Evolutionary conservation across 176 grass and related monocot genomes (phyloP).

Genomic region (Pontederia crassipes): DNA sequence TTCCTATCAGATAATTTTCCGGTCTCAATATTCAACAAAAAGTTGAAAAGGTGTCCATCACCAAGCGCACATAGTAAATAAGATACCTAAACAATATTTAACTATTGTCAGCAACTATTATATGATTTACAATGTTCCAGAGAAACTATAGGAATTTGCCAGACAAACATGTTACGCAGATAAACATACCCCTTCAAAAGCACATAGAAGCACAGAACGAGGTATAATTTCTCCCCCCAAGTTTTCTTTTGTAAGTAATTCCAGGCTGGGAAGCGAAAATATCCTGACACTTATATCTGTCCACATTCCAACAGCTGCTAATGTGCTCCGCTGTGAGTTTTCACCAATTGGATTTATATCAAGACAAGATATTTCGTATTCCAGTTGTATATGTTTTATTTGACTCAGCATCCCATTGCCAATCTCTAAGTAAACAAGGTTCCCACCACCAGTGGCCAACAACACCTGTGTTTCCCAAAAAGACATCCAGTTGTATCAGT

Average conservation of each 20-base stretch:
- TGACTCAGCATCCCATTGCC: conserved; percentile 60
- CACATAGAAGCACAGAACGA: conserved; percentile 87
- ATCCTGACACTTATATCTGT: conserved; percentile 97
- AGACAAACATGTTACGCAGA: conserved; percentile 13
- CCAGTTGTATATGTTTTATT: conserved; percentile 77
- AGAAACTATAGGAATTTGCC: not conserved
- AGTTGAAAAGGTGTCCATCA: conserved; percentile 88
- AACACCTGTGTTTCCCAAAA: conserved; percentile 50
- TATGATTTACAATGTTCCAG: not conserved
- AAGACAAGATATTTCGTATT: conserved; percentile 90
- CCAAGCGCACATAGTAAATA: conserved; percentile 96
- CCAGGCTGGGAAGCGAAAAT: conserved; percentile 85
- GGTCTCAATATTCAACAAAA: conserved; percentile 53
- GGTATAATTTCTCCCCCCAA: conserved; percentile 95
- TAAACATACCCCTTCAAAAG: conserved; percentile 79
- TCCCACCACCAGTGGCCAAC: conserved; percentile 81
- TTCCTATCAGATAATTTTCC: conserved; percentile 76
- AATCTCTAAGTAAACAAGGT: conserved; percentile 98
- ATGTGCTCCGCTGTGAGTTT: conserved; percentile 51
- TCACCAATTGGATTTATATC: conserved; percentile 75
- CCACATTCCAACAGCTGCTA: conserved; percentile 97
- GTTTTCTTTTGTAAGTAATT: conserved; percentile 71
- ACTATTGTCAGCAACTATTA: not conserved
- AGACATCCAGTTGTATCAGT: not conserved
- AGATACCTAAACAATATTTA: conserved; percentile 41